phyloP scores from a whole-genome alignment of 352 stramenopile genomes.

The Lagenidium giganteum region DNA sequence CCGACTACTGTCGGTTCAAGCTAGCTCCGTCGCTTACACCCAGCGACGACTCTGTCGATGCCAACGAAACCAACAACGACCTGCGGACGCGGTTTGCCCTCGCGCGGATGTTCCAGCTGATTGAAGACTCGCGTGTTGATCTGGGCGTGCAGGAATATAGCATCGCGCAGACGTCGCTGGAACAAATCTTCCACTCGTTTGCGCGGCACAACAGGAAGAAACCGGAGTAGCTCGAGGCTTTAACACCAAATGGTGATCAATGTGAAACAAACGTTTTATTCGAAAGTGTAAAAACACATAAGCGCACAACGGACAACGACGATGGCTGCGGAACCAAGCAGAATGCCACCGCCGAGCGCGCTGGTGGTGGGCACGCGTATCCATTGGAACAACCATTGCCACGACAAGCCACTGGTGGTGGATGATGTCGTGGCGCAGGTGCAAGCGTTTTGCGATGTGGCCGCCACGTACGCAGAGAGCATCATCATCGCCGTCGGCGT shows the following conservation, averaged over 20 bases:
- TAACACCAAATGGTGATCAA: too few species aligned
- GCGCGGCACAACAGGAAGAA: constrained; percentile 34
- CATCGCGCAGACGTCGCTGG: constrained; percentile 76
- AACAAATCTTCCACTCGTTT: constrained; percentile 88
- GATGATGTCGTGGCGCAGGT: constrained; percentile 41
- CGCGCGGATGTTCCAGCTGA: constrained; percentile 32
- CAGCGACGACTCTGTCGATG: too few species aligned
- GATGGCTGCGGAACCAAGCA: too few species aligned
- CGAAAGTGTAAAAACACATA: too few species aligned
- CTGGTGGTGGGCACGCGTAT: constrained; percentile 51
- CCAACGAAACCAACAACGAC: not conserved
- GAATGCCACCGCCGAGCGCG: too few species aligned
- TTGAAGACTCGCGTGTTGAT: constrained; percentile 37
- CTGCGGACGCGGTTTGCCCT: constrained; percentile 18
- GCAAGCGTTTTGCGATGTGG: constrained; percentile 38
- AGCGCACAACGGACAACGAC: too few species aligned
- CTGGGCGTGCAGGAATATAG: constrained; percentile 70
- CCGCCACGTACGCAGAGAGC: constrained; percentile 35
- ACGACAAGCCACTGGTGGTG: constrained; percentile 31
- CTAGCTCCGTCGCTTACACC: too few species aligned
- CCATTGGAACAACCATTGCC: constrained; percentile 68
- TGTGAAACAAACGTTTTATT: too few species aligned
- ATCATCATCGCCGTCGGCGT: constrained; percentile 58
- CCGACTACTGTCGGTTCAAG: constrained; percentile 63
- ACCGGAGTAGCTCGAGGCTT: not conserved